Evolutionary conservation across 2,329 filamentous ascomycete species (phyloP).

Genomic region (Penicillium hesseltinei): DNA sequence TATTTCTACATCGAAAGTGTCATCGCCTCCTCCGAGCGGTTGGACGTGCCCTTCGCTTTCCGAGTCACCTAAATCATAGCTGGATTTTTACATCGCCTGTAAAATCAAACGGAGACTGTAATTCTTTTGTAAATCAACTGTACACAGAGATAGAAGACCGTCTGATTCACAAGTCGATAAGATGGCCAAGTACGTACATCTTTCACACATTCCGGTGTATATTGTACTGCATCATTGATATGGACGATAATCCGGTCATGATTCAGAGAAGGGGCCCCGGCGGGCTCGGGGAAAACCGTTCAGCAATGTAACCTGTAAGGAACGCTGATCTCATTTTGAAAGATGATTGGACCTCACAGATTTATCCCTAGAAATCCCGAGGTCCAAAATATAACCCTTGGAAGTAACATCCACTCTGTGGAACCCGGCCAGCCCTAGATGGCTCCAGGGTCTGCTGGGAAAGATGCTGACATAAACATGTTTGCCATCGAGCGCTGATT

Average conservation of each 20-base stretch:
- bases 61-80: too few species aligned
- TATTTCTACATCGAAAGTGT: too few species aligned
- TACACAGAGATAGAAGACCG: too few species aligned
- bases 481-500: slow-evolving; percentile 1
- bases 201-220: not conserved
- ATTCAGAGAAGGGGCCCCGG: not conserved
- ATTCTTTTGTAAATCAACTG: too few species aligned
- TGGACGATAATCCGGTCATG: not conserved
- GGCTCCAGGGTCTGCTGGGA: not conserved
- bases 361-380: slow-evolving; percentile 2
- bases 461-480: not conserved
- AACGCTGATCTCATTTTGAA: not conserved
- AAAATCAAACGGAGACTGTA: too few species aligned
- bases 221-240: not conserved
- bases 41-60: too few species aligned
- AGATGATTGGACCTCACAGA: not conserved
- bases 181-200: not conserved
- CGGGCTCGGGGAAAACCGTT: not conserved
- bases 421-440: not conserved
- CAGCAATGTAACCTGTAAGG: not conserved
- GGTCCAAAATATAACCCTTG: not conserved
- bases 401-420: not conserved
- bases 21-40: too few species aligned
- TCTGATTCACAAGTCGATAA: not conserved
- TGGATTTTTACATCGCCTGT: too few species aligned